Evolutionary conservation across 495 filamentous ascomycete genomes (phyloP), one percentile per base, ranked within the genome.

Genomic region (Aspergillus ellipticus): DNA sequence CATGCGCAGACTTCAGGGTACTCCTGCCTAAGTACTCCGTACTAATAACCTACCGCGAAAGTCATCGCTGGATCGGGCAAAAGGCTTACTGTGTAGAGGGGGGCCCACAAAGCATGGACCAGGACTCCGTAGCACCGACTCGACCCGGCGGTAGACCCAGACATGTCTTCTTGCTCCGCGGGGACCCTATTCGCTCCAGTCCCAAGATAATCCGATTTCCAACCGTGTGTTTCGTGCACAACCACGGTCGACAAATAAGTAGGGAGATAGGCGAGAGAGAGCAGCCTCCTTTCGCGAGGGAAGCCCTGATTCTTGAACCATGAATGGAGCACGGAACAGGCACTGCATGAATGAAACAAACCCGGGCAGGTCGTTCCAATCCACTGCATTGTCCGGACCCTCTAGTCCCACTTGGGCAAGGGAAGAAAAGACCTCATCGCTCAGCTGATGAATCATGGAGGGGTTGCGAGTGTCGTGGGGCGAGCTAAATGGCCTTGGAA

Each of bases 401-500:
- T 37, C 49, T 39, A 51, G 49, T 51, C 49, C 49, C 37, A 35
- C 17, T 29, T 19, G 37, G 20, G 17, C 24, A 35, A 49, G 35
- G 41, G n/a, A 35, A 42, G 22, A 42, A 42, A 58, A 42, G 42
- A 45, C 10, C 33, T 24, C 20, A 43, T 31, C 46, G 39, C 61
- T 65, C 59, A 65, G 57, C 56, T 62, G 57, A 56, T 55, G 43
- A 49, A 39, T 17, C 6, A 57, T 56, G 60, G 64, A 60, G 61
- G 59, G 49, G 50, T 24, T 16, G 51, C 15, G 45, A 57, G 39
- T 41, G 21, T 53, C 55, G 57, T 54, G 63, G 65, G 62, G 60
- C 63, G 46, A 59, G 51, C 57, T 67, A 65, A 62, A 55, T 11
- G 57, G 55, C 49, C 62, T 63, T 60, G 53, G 49, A 55, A 60